phyloP scores from a whole-genome alignment of 129 eudicot genomes.

The Scalesia atractyloides region DNA sequence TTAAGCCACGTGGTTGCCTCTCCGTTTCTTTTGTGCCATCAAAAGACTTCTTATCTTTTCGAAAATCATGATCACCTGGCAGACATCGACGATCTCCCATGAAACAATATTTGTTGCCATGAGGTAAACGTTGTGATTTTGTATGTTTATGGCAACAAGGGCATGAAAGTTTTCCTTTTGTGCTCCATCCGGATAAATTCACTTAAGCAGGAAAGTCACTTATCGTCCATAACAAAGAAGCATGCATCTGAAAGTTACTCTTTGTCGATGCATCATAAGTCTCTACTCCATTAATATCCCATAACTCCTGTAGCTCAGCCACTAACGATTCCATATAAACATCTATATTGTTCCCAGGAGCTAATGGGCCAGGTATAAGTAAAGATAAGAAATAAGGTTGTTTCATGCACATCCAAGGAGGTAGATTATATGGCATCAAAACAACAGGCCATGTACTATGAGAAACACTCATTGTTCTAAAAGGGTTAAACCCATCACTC shows the following conservation, averaged over 20 bases:
- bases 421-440: background rate
- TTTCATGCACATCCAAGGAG: background rate
- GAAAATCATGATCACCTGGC: no score
- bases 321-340: background rate
- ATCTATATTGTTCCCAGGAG: background rate
- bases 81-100: no score
- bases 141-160: constrained; percentile 10
- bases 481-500: no score
- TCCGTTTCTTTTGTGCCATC: no score
- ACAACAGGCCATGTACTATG: background rate
- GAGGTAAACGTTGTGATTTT: background rate
- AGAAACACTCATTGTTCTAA: background rate
- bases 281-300: background rate
- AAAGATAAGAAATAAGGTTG: background rate
- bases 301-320: background rate
- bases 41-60: no score
- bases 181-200: constrained; percentile 17
- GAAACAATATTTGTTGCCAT: background rate
- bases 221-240: constrained; percentile 17
- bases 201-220: constrained; percentile 8
- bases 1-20: no score
- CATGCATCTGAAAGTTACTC: constrained; percentile 2
- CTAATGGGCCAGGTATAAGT: background rate
- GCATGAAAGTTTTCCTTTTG: background rate
- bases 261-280: constrained; percentile 6